Evolutionary conservation across 2,329 filamentous ascomycete species (phyloP), one percentile per base, ranked within the genome.

Genomic region (Penicillium rolfsii): DNA sequence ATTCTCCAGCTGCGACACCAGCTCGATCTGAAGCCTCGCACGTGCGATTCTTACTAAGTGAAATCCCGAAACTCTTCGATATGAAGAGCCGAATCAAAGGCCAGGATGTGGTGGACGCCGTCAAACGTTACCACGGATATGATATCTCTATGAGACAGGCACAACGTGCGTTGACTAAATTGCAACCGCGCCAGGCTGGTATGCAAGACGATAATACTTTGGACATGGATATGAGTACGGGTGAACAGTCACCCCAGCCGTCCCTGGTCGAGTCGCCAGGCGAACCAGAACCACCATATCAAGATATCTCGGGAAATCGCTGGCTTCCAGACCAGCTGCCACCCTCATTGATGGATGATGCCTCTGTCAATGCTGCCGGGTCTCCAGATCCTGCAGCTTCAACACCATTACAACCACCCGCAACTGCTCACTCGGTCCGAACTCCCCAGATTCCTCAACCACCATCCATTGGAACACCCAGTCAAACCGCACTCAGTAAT

Each of bases 61-160:
- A 77, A 58, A 77, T 77, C 19, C 76, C 75, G 2, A 78, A 77
- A 52, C 67, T 78, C 2, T 78, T 78, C 64, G 75, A 78, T 57
- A 71, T 76, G 73, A 73, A 71, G 46, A 71, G 63, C 59, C 74
- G 70, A 52, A 74, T 77, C 52, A 73, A 71, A 38, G 73, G 71
- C 4, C 74, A 77, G 62, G 73, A 78, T 45, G 74, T 77, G 41
- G 76, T 77, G 40, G 75, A 77, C 50, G 76, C 76, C 0, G 74
- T 78, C 14, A 78, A 77, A 64, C 73, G 75, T 24, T 77, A 77
- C 63, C 75, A 78, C 64, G 76, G 75, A 54, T 77, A 76, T 63
- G 74, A 77, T 48, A 77, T 78, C 36, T 75, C 74, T 2, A 75
- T 73, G 66, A 69, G 74, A 64, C 76, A 78, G 61, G 75, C 76